Evolutionary conservation across 768 basidiomycete genomes (phyloP).

Genomic region (Auricularia sp.): DNA sequence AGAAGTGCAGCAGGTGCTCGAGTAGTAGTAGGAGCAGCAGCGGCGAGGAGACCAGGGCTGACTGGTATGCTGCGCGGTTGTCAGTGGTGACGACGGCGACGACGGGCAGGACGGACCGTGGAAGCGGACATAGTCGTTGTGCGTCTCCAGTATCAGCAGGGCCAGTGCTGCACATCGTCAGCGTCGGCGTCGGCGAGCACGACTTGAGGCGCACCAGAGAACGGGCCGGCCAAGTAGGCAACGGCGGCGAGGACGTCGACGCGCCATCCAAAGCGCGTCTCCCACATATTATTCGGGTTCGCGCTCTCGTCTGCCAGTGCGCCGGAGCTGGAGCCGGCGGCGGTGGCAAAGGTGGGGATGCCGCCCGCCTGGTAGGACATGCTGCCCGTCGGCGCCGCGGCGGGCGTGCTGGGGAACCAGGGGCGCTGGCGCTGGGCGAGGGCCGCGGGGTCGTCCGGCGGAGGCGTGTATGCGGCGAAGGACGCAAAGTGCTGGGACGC

Average conservation of each 20-base stretch:
- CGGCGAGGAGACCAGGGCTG: constrained; percentile 59
- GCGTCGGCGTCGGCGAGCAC: background rate
- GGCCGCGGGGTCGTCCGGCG: constrained; percentile 43
- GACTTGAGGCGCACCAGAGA: constrained; percentile 47
- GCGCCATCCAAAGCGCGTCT: constrained; percentile 56
- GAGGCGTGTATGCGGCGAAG: constrained; percentile 27
- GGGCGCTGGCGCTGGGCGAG: constrained; percentile 24
- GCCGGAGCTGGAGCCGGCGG: constrained; percentile 17
- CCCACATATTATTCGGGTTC: constrained; percentile 48
- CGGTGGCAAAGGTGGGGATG: constrained; percentile 45
- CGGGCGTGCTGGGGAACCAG: constrained; percentile 41
- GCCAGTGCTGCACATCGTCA: constrained; percentile 37
- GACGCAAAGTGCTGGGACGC: constrained; percentile 3
- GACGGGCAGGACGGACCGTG: constrained; percentile 42
- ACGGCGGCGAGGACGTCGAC: constrained; percentile 57
- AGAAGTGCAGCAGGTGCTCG: constrained; percentile 42
- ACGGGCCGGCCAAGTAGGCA: constrained; percentile 58
- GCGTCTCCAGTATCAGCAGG: constrained; percentile 63
- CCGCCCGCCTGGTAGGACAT: constrained; percentile 65
- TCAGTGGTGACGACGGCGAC: constrained; percentile 3
- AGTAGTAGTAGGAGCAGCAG: constrained; percentile 47
- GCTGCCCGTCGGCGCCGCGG: constrained; percentile 16
- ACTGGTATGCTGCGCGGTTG: constrained; percentile 56
- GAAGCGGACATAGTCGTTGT: constrained; percentile 68
- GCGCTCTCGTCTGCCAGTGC: constrained; percentile 32